Conservation (phyloP, 805 yeast species). For the Nakazawaea laoshanensis region DNA sequence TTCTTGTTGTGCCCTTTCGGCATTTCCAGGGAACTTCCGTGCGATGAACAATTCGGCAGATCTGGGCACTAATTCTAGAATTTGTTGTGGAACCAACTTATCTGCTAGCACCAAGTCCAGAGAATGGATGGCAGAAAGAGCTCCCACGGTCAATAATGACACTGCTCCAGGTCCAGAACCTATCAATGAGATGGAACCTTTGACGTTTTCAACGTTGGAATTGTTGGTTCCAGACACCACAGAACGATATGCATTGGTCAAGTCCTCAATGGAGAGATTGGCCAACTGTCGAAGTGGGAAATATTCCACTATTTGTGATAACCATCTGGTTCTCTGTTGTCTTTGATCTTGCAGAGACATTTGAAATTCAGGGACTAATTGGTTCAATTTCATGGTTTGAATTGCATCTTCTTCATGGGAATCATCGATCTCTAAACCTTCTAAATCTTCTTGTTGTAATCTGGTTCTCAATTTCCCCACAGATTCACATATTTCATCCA, state of each 20-base stretch:
- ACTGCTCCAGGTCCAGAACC: conserved; percentile 94
- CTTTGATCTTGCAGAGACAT: conserved; percentile 43
- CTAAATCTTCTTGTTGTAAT: conserved; percentile 45
- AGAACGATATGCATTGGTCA: conserved; percentile 31
- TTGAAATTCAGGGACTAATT: conserved; percentile 51
- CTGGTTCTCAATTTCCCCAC: conserved; percentile 58
- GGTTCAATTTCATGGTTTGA: conserved; percentile 50
- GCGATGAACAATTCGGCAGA: conserved; percentile 77
- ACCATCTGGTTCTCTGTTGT: conserved; percentile 67
- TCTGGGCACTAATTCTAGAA: conserved; percentile 72
- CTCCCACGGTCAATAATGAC: conserved; percentile 76
- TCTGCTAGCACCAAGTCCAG: conserved; percentile 88
- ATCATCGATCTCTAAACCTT: conserved; percentile 22
- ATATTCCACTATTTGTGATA: conserved; percentile 85
- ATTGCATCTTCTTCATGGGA: conserved; percentile 60
- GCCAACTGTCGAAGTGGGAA: conserved; percentile 68
- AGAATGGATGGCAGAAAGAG: conserved; percentile 65
- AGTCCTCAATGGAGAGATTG: conserved; percentile 48
- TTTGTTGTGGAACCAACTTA: conserved; percentile 85
- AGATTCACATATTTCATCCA: conserved; percentile 59
- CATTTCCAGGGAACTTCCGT: conserved; percentile 92
- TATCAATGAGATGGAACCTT: conserved; percentile 68
- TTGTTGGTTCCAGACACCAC: conserved; percentile 1
- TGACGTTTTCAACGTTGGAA: conserved; percentile 2
- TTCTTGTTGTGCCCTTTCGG: conserved; percentile 88